Evolutionary conservation across 805 yeast species (phyloP).

Genomic region (Teunomyces gatunensis): DNA sequence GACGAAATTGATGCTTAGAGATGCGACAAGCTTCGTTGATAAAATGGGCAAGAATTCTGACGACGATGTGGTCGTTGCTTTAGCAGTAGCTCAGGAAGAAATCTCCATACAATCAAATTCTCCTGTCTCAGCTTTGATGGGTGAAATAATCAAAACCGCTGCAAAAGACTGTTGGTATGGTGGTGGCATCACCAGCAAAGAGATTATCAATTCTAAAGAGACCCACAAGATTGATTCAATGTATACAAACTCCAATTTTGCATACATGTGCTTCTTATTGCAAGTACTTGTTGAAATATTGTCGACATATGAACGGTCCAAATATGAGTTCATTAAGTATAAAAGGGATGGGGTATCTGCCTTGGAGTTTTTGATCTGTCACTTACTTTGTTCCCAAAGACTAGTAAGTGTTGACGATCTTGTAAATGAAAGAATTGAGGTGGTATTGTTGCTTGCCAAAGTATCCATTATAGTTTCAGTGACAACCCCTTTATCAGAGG

Average conservation of each 20-base stretch:
- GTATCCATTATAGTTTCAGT: not conserved
- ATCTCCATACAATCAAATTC: not conserved
- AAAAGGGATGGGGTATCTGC: constrained; percentile 47
- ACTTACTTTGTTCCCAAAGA: not conserved
- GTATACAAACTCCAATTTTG: constrained; percentile 38
- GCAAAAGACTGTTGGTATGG: constrained; percentile 13
- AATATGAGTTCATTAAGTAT: constrained; percentile 77
- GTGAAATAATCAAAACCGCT: constrained; percentile 3
- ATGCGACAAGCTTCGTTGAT: no score
- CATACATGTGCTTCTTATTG: constrained; percentile 65
- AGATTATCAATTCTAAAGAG: not conserved
- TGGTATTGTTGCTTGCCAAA: not conserved
- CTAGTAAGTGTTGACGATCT: not conserved
- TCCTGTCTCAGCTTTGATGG: constrained; percentile 18
- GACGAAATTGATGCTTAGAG: no score
- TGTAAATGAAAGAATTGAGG: no score
- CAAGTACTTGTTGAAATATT: constrained; percentile 68
- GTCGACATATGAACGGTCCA: constrained; percentile 74
- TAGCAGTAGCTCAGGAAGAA: no score
- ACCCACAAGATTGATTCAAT: constrained; percentile 1
- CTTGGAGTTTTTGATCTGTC: not conserved
- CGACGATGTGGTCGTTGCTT: no score
- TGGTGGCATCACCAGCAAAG: not conserved
- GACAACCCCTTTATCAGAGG: not conserved
- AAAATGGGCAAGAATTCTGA: no score